A percentile compares a stretch with the other conserved stretches of the same genome.
Conservation (phyloP, 176 grass and related monocot species). For the Phyllostachys edulis region DNA sequence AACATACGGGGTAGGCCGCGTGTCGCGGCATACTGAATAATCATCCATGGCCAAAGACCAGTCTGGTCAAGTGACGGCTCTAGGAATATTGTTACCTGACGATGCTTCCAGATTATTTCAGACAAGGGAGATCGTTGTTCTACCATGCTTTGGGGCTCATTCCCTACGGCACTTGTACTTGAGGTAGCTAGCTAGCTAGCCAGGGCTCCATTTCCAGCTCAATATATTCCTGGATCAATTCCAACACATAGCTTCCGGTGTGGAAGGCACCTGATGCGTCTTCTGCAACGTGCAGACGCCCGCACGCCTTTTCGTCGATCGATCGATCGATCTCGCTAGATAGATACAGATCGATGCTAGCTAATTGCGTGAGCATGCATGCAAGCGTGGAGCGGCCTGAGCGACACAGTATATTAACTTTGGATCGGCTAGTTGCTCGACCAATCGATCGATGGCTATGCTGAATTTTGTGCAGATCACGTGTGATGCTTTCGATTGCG, state of each 20-base stretch:
- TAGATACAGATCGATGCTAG: no score
- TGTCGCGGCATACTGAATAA: not conserved
- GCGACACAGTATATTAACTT: not conserved
- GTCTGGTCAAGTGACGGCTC: not conserved
- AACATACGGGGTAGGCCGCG: not conserved
- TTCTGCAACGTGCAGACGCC: not conserved
- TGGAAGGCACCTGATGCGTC: not conserved
- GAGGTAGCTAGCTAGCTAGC: not conserved
- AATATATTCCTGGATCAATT: not conserved
- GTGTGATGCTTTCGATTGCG: not conserved
- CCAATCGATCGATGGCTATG: no score
- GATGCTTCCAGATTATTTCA: not conserved
- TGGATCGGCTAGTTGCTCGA: no score
- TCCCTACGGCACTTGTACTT: not conserved
- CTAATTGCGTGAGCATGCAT: no score
- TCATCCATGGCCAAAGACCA: not conserved
- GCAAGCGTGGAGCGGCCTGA: no score
- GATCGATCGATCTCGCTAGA: no score
- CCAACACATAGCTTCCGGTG: not conserved
- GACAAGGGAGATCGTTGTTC: not conserved
- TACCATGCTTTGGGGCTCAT: not conserved
- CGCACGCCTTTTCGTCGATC: not conserved
- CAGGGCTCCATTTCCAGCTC: not conserved
- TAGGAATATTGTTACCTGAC: not conserved
- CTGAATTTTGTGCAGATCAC: not conserved